Base-by-base conservation (phyloP, 768 basidiomycete species). In the Hemileccinum rubropunctum region DNA sequence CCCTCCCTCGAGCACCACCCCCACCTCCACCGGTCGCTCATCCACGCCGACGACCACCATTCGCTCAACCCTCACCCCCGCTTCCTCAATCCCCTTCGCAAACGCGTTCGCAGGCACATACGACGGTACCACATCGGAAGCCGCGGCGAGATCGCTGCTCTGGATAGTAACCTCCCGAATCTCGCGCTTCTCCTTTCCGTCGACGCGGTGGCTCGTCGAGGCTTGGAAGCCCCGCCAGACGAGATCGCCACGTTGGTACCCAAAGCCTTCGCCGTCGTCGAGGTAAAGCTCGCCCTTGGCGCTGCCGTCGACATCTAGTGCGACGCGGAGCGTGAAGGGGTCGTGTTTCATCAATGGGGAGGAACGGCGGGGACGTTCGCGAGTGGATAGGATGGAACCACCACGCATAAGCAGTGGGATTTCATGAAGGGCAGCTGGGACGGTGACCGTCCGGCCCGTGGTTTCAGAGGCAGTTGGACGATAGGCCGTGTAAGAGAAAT, bases 241-340 rank as follows among this genome's bases (percentile, higher is more conserved):
- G 64, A 90, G 81, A 51, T 92, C 76, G 27, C 97, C 97, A 6
- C 78, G 63, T 50, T 79, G 71, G 68, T 94, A 84, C 5, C 76
- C 72, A 68, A 83, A 98, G 0, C 86, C 81, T 45, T 86, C 87
- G 13, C 97, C 97, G 58, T 98, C 97, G 65, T 99, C 97, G 48
- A 95, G 80, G 70, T 98, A 99, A 33, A 99, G 76, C 61, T 95
- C 90, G 33, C 97, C 97, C 2, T 62, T 65, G 0, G 95, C 95
- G 27, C 56, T 61, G 23, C 71, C 68, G 1, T 72, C 61, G 41
- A 82, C 80, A 69, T 79, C 79, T 17, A 95, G 74, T 0, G 93
- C 91, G 20, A 95, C 78, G 48, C 87, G 84, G 34, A 98, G 79
- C 0, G 94, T 98, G 76, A 95, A 91, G 0, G 95, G 97, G 64